Conservation (phyloP, 1,284 basidiomycete species). For the Mycena citricolor region DNA sequence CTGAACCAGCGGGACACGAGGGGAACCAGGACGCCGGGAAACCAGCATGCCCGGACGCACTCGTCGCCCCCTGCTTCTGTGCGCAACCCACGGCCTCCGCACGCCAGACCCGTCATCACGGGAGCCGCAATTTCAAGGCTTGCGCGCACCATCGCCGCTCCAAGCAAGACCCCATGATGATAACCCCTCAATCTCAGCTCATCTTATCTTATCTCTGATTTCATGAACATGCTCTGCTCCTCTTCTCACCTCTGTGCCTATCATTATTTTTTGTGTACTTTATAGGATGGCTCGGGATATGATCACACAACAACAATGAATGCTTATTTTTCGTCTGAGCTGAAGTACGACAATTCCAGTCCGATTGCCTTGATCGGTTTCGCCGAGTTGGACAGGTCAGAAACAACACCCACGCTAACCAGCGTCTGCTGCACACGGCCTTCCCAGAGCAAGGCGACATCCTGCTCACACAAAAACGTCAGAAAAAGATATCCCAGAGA, state of each 20-base stretch:
- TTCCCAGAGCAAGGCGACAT: conserved; percentile 92
- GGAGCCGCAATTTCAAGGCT: conserved; percentile 64
- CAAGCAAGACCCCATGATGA: background rate
- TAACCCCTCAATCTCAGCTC: conserved; percentile 2
- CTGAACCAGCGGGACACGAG: conserved; percentile 36
- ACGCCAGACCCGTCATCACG: conserved; percentile 63
- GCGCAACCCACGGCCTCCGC: conserved; percentile 38
- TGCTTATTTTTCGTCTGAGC: conserved; percentile 46
- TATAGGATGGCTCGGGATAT: background rate
- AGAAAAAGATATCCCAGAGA: conserved; percentile 32
- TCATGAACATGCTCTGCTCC: conserved; percentile 9
- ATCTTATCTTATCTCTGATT: conserved; percentile 11
- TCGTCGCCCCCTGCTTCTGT: conserved; percentile 55
- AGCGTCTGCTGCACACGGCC: conserved; percentile 88
- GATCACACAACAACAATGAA: too few relatives aligned
- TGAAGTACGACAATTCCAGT: conserved; percentile 90
- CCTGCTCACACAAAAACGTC: conserved; percentile 57
- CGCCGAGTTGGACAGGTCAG: conserved; percentile 80
- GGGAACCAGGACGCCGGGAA: conserved; percentile 29
- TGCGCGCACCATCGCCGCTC: conserved; percentile 51
- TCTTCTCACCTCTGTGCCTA: too few relatives aligned
- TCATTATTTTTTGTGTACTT: conserved; percentile 18
- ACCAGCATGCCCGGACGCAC: conserved; percentile 55
- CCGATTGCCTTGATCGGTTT: conserved; percentile 88
- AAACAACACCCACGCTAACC: conserved; percentile 85